These are phyloP conservation scores for Calocera cornea DNA, from an alignment of 768 basidiomycete genomes.

Conservation along the genomic window DNA sequence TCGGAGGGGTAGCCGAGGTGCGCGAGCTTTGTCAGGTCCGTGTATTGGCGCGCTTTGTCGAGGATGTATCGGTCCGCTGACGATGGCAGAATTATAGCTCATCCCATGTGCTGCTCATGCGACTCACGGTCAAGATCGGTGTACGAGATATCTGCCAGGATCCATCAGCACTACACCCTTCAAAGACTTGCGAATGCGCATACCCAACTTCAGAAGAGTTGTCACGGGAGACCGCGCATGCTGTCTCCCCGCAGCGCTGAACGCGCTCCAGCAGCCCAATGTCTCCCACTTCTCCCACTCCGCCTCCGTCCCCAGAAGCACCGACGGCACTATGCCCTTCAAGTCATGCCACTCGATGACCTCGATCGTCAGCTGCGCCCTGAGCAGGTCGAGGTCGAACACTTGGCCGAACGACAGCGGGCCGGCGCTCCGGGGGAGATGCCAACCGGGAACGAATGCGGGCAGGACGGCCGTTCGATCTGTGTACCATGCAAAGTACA, in stretches of 20 bases:
- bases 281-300: background rate
- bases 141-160: background rate
- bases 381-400: conserved; percentile 5
- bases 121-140: no score
- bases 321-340: background rate
- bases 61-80: no score
- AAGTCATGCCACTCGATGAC: conserved; percentile 9
- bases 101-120: background rate
- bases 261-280: background rate
- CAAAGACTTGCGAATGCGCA: background rate
- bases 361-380: background rate
- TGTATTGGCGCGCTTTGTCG: no score
- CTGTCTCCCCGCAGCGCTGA: background rate
- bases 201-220: background rate
- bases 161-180: background rate
- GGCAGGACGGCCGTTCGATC: background rate
- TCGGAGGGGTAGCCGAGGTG: conserved; percentile 6
- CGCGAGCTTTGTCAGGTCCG: background rate
- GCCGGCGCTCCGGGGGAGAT: background rate
- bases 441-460: background rate
- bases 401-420: background rate
- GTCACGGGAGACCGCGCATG: background rate
- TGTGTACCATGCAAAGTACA: background rate
- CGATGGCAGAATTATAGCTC: background rate
- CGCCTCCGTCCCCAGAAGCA: no score